Conservation (phyloP, 2,329 filamentous ascomycete species). For the Fusarium succisae region DNA sequence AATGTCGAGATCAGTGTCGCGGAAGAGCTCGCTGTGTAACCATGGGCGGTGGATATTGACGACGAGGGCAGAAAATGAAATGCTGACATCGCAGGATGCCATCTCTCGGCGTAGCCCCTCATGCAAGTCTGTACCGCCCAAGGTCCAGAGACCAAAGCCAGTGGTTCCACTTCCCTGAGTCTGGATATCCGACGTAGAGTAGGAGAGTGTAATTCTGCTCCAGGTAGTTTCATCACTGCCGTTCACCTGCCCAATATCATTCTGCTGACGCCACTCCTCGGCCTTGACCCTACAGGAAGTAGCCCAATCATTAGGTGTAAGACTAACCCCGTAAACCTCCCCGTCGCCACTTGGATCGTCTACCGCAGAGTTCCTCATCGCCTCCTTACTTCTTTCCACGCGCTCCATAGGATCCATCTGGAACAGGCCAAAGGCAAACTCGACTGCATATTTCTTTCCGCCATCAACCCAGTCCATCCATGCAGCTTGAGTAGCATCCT, state of each 20-base stretch:
- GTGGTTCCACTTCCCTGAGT: fast-evolving
- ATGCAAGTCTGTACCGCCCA: fast-evolving
- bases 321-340: background rate
- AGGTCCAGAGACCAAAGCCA: background rate
- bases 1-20: background rate
- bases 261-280: background rate
- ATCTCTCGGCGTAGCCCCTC: background rate
- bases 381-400: background rate
- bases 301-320: background rate
- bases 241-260: no score
- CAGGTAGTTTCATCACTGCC: background rate
- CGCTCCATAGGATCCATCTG: background rate
- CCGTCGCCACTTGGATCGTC: background rate
- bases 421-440: background rate
- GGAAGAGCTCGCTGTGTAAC: background rate
- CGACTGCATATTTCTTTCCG: background rate
- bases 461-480: background rate
- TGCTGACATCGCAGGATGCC: background rate
- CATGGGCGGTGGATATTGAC: background rate
- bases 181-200: background rate
- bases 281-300: background rate
- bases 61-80: background rate
- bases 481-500: background rate
- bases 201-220: background rate
- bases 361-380: background rate